phyloP scores from a whole-genome alignment of 108 stramenopile species.

The Cylindrotheca fusiformis region DNA sequence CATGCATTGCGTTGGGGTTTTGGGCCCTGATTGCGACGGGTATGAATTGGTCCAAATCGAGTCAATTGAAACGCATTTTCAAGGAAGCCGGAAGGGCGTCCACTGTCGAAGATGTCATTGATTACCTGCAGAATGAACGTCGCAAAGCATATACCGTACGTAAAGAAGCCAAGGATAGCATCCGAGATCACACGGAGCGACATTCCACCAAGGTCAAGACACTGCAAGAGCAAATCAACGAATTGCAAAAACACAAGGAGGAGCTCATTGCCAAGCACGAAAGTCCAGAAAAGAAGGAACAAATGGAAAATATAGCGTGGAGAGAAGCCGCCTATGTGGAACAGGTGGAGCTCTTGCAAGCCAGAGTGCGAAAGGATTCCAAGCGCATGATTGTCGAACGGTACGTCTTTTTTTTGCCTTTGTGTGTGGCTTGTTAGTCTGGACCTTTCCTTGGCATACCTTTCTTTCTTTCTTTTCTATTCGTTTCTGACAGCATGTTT shows the following conservation, averaged over 20 bases:
- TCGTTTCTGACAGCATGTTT: no score
- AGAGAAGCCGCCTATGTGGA: conserved; percentile 55
- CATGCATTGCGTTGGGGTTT: not conserved
- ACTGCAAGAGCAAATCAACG: conserved; percentile 10
- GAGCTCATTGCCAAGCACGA: conserved; percentile 8
- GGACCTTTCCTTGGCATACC: not conserved
- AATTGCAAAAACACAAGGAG: conserved; percentile 14
- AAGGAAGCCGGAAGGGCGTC: not conserved
- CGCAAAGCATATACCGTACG: not conserved
- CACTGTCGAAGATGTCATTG: not conserved
- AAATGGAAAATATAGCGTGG: conserved; percentile 5
- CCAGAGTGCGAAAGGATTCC: conserved; percentile 35
- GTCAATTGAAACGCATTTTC: not conserved
- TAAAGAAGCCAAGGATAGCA: not conserved
- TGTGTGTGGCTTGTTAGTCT: not conserved
- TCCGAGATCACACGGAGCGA: not conserved
- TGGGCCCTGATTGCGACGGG: not conserved
- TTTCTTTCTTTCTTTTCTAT: not conserved
- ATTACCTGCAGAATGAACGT: not conserved
- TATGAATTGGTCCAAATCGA: not conserved
- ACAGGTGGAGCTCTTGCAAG: conserved; percentile 44
- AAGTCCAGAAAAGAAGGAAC: conserved; percentile 16
- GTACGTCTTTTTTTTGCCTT: conserved; percentile 31
- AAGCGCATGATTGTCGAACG: conserved; percentile 51
- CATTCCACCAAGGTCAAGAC: not conserved